A percentile compares a stretch with the other conserved stretches of the same genome.
These are phyloP conservation scores for Diddensiella santjacobensis DNA, from an alignment of 805 yeast genomes.

Conservation along the genomic window DNA sequence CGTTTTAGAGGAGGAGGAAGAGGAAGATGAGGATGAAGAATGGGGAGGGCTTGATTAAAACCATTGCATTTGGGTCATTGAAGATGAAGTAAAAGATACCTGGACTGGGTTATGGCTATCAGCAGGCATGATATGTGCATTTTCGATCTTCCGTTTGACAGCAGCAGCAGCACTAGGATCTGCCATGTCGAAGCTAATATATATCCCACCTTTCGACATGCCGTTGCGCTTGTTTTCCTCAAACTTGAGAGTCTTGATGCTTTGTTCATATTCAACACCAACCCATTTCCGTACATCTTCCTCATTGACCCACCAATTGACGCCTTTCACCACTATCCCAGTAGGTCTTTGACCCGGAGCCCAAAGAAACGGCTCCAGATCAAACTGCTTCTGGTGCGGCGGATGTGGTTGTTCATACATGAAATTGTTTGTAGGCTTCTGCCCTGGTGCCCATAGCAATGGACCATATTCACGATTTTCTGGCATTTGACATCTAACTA, in stretches of 20 bases:
- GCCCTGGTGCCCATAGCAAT: no score
- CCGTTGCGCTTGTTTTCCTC: conserved; percentile 26
- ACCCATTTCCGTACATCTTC: conserved; percentile 24
- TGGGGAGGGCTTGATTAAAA: conserved; percentile 34
- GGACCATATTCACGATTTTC: no score
- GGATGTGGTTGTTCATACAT: no score
- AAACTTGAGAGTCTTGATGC: conserved; percentile 12
- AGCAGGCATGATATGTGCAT: neutral
- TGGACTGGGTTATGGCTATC: neutral
- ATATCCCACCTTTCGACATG: conserved; percentile 23
- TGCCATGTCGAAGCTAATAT: conserved; percentile 15
- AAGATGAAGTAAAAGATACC: neutral
- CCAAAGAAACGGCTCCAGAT: no score
- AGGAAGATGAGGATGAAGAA: conserved; percentile 33
- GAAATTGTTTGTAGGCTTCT: no score
- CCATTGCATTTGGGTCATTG: neutral
- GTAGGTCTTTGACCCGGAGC: conserved; percentile 11
- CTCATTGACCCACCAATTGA: conserved; percentile 26
- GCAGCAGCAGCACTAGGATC: conserved; percentile 13
- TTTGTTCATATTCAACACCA: conserved; percentile 13
- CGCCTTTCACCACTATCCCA: conserved; percentile 13
- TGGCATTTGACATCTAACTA: no score
- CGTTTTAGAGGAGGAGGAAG: conserved; percentile 28
- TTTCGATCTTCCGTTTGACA: conserved; percentile 12
- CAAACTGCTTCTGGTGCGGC: no score